phyloP scores from a whole-genome alignment of 2,329 filamentous ascomycete species.

The Paraconiothyrium brasiliense region DNA sequence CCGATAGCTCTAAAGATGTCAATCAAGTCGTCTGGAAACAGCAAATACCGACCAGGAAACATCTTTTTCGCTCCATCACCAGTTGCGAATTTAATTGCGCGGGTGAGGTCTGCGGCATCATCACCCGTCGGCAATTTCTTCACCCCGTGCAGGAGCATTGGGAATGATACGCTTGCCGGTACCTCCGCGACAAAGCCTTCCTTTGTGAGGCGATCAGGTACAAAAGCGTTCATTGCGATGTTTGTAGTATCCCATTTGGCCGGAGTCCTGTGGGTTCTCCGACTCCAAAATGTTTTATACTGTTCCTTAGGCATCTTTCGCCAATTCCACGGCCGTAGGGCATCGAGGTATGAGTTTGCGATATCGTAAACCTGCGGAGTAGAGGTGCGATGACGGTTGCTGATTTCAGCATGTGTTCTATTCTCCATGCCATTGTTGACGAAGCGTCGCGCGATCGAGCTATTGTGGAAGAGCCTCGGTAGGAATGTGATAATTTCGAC shows the following conservation, averaged over 20 bases:
- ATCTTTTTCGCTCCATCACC: not conserved
- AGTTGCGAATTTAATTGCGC: constrained; percentile 12
- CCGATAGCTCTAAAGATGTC: constrained; percentile 6
- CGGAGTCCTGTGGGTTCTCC: constrained; percentile 8
- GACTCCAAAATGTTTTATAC: not conserved
- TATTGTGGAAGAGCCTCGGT: constrained; percentile 8
- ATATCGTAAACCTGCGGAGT: not conserved
- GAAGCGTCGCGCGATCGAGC: constrained; percentile 12
- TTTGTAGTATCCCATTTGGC: not conserved
- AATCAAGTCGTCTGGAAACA: constrained; percentile 17
- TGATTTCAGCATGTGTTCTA: constrained; percentile 9
- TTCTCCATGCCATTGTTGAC: constrained; percentile 13
- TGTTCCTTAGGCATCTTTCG: not conserved
- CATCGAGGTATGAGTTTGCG: not conserved
- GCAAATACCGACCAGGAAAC: not conserved
- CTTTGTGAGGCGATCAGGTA: constrained; percentile 3
- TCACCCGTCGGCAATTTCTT: constrained; percentile 12
- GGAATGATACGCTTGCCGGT: constrained; percentile 15
- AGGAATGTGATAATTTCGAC: constrained; percentile 21
- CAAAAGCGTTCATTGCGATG: constrained; percentile 15
- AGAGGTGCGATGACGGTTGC: not conserved
- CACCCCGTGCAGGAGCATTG: not conserved
- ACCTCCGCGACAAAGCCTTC: not conserved
- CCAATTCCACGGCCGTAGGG: constrained; percentile 10
- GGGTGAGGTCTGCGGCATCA: constrained; percentile 19